Percentiles rank a stretch among this genome's conserved stretches.
These are phyloP conservation scores for Calocybe gangraenosa DNA, from an alignment of 768 basidiomycete genomes.

Conservation along the genomic window DNA sequence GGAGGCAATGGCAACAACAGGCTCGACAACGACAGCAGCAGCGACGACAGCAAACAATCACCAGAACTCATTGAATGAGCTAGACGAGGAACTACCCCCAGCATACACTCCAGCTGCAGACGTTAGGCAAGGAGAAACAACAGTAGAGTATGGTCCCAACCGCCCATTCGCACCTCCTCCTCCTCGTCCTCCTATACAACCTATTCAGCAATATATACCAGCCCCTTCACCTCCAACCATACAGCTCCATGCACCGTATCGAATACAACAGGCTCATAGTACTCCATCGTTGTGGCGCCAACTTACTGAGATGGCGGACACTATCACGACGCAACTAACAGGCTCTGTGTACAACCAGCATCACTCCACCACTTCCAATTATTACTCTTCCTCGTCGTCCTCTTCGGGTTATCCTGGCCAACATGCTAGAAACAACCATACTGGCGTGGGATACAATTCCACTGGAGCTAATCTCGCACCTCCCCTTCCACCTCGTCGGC, in stretches of 20 bases:
- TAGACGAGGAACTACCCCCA: conserved; percentile 60
- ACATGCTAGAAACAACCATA: conserved; percentile 8
- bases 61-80: conserved; percentile 1
- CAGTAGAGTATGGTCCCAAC: conserved; percentile 57
- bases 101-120: conserved; percentile 64
- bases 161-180: conserved; percentile 46
- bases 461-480: too few species aligned
- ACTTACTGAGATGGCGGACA: conserved; percentile 10
- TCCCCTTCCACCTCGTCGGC: conserved; percentile 19
- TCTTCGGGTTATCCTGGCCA: conserved; percentile 26
- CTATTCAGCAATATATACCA: background rate
- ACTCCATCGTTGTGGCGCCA: conserved; percentile 9
- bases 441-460: too few species aligned
- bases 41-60: too few species aligned
- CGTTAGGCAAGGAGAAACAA: conserved; percentile 50
- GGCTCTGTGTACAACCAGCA: background rate
- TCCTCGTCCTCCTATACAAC: conserved; percentile 12
- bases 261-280: background rate
- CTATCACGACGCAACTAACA: conserved; percentile 4
- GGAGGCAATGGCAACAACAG: too few species aligned
- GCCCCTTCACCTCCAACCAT: background rate
- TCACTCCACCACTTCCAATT: too few species aligned
- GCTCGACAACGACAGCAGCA: too few species aligned
- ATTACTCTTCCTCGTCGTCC: too few species aligned
- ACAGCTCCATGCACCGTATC: background rate